phyloP scores from a whole-genome alignment of 352 stramenopile genomes.

The Saprolegnia diclina region DNA sequence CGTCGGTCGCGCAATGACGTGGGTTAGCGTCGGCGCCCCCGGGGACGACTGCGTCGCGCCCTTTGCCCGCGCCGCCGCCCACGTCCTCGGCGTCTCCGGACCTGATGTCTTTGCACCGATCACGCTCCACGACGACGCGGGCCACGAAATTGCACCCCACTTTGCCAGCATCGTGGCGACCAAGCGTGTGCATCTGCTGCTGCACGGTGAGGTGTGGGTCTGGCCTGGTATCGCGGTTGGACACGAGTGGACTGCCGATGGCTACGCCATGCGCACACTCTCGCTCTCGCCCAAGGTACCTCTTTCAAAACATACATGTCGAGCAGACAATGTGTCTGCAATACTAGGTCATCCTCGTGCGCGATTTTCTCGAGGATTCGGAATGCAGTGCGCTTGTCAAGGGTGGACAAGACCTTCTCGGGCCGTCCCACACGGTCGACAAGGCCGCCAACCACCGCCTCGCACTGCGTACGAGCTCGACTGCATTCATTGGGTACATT shows the following conservation, averaged over 20 bases:
- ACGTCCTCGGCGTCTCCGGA: not conserved
- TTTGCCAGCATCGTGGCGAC: not conserved
- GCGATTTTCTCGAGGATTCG: slow-evolving; percentile 1
- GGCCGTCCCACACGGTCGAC: slow-evolving; percentile 9
- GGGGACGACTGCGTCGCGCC: not conserved
- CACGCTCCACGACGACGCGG: slow-evolving; percentile 20
- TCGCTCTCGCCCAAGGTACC: slow-evolving; percentile 26
- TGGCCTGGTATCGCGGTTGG: slow-evolving; percentile 25
- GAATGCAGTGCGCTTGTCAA: slow-evolving; percentile 17
- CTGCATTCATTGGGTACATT: slow-evolving; percentile 19
- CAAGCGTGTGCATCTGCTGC: slow-evolving; percentile 15
- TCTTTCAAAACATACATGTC: not conserved
- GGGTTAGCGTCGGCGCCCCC: not conserved
- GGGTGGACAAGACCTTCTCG: slow-evolving; percentile 9
- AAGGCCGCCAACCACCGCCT: not conserved
- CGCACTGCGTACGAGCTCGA: slow-evolving; percentile 13
- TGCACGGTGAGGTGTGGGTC: slow-evolving; percentile 24
- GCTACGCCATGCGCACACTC: slow-evolving; percentile 15
- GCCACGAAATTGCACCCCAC: not conserved
- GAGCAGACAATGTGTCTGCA: not conserved
- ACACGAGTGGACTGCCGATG: slow-evolving; percentile 18
- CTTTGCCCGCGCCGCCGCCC: not conserved
- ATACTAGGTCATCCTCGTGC: slow-evolving; percentile 19
- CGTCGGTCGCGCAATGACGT: slow-evolving; percentile 8
- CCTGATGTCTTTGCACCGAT: not conserved